Base-by-base conservation (phyloP, 2,329 filamentous ascomycete species). In the Fusarium irregulare region DNA sequence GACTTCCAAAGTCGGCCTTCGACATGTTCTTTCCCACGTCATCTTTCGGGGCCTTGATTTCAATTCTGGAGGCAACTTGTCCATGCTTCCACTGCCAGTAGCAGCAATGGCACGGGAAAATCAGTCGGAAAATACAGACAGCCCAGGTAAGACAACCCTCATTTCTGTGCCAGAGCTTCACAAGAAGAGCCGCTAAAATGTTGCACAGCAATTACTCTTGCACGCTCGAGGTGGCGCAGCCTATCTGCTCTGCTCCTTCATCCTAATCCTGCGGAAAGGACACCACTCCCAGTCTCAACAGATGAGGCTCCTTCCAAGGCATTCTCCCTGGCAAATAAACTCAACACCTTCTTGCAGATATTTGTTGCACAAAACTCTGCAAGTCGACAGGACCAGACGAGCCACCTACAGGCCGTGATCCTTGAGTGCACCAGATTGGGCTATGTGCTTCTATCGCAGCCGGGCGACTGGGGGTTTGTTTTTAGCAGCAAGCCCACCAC, bases 241-340 rank as follows among this genome's bases (percentile, higher is more conserved):
- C 74, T 84, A 14, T 80, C 82, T 7, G 78, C 79, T 14, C 82
- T 82, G 59, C 75, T 85, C 12, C 78, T 84, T 16, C 80, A 83
- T 57, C 77, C 81, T 1, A 68, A 58, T 23, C 80, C 80, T 30
- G 78, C 73, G 58, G 76, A 80, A 50, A 76, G 81, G 8, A 80
- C 78, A 3, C 67, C 80, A 3, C 73, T 84, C 10, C 68, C 70
- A 0, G 74, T 76, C 0, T 70, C 76, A 14, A 72, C 78, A 13
- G 70, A 77, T 16, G 67, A 73, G 11, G 71, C 77, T 46, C 73
- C 76, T 2, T 74, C 74, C 6, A 76, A 80, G 58, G 80, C 80
- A 3, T 61, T 71, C 2, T 60, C 72, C 12, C 73, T 84, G 7
- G 76, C 78, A 7, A 56, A 64, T 6, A 75, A 76, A 6, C 74